Percentiles rank a stretch among this genome's conserved stretches.
Evolutionary conservation across 1,139 yeast genomes (phyloP).

Genomic region (Ogataea hybrid): DNA sequence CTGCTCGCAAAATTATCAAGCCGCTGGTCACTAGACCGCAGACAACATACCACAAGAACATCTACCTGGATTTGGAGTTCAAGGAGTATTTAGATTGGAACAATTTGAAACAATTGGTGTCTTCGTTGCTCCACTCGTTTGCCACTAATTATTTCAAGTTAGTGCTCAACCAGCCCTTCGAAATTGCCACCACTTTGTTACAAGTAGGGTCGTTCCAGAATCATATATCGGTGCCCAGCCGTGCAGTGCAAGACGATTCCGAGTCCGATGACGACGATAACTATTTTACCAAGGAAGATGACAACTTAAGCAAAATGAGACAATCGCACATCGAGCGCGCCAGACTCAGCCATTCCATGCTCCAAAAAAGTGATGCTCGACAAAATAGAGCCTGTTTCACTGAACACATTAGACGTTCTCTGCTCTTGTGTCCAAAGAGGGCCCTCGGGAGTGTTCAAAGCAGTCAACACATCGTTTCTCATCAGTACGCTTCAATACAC

Average conservation of each 20-base stretch:
- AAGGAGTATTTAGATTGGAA: slow-evolving; percentile 61
- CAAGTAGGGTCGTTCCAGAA: slow-evolving; percentile 63
- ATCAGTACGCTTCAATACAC: slow-evolving; percentile 74
- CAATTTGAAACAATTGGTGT: slow-evolving; percentile 53
- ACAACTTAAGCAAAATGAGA: slow-evolving; percentile 20
- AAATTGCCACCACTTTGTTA: slow-evolving; percentile 70
- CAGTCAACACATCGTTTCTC: slow-evolving; percentile 81
- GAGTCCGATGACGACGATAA: slow-evolving; percentile 38
- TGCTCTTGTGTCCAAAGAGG: slow-evolving; percentile 70
- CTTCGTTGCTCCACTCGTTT: slow-evolving; percentile 57
- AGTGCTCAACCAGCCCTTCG: slow-evolving; percentile 82
- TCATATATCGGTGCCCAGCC: background rate
- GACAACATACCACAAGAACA: slow-evolving; percentile 36
- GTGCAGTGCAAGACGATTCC: slow-evolving; percentile 18
- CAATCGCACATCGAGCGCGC: slow-evolving; percentile 29
- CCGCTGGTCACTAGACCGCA: slow-evolving; percentile 20
- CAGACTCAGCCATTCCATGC: slow-evolving; percentile 10
- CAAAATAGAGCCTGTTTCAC: slow-evolving; percentile 56
- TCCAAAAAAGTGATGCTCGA: slow-evolving; percentile 2
- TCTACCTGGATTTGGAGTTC: slow-evolving; percentile 63
- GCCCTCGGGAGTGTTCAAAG: slow-evolving; percentile 85
- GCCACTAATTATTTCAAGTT: slow-evolving; percentile 65
- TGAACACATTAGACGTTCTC: slow-evolving; percentile 70
- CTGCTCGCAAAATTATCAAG: slow-evolving; percentile 18
- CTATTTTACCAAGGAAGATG: slow-evolving; percentile 41